Base-by-base conservation (phyloP, 148 eudicot genomes). In the Arctostaphylos glauca region DNA sequence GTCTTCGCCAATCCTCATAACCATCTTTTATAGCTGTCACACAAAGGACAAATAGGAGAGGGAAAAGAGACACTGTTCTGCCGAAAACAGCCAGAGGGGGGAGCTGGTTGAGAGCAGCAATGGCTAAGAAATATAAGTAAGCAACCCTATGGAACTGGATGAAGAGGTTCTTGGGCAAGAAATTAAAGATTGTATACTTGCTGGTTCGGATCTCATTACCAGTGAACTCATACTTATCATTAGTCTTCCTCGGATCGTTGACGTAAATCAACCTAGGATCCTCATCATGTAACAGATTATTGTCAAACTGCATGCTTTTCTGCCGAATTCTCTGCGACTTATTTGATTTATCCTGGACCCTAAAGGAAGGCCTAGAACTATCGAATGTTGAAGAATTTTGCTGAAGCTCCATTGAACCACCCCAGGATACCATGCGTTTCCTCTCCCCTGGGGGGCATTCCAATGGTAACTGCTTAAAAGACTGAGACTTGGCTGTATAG, bases 41-140 rank as follows among this genome's bases (percentile, higher is more conserved):
- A 79, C 87, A 86, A 82, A 94, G 93, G 83, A 96, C 99, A 83
- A 96, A 93, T 77, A 94, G 90, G 75, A 96, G 96, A 70, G 99
- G 99, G 80, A 96, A 92, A 60, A 96, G 96, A 77, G 99, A 96
- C 52, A 86, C 97, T 12, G 98, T 93, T 89, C 97, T 92, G 47
- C 97, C 99, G 85, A 96, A 96, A 64, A 96, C 98, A 55, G 97
- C 99, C 80, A 96, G 95, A 49, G 96, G 98, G 56, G 99, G 99
- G 87, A 96, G 97, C 91, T 96, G 99, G 79, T 96, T 96, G 80
- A 96, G 90, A 81, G 91, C 91, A 80, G 97, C 99, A 79, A 96
- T 96, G 64, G 89, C 94, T 77, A 96, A 86, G 88, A 96, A 96
- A 85, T 96, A 96, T 64, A 94, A 68, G 85, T 96, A 96, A 83